These are phyloP conservation scores for Microbotryum intermedium DNA, from an alignment of 1,284 basidiomycete genomes.

Conservation along the genomic window DNA sequence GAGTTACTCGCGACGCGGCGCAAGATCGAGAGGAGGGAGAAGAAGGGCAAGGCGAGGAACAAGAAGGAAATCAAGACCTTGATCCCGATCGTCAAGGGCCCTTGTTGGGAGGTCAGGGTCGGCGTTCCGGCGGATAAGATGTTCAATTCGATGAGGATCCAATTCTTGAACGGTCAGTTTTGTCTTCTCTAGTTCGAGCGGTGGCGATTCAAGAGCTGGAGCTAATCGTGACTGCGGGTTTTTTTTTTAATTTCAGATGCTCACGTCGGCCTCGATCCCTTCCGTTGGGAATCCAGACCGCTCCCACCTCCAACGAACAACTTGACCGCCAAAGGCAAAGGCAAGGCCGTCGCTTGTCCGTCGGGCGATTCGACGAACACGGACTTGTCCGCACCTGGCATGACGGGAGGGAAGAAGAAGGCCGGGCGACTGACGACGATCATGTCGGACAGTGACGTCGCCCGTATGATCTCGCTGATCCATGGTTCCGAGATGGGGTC, in stretches of 20 bases:
- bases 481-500: not conserved
- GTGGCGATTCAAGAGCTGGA: not conserved
- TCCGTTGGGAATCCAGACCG: conserved; percentile 55
- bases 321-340: not conserved
- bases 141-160: conserved; percentile 60
- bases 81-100: conserved; percentile 65
- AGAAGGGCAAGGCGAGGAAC: conserved; percentile 47
- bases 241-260: conserved; percentile 50
- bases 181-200: not conserved
- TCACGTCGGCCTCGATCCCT: conserved; percentile 63
- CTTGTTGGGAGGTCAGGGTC: conserved; percentile 58
- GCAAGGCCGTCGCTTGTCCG: not conserved
- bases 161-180: conserved; percentile 63
- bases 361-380: not conserved
- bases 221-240: conserved; percentile 7
- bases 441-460: not conserved
- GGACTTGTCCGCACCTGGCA: not conserved
- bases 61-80: conserved; percentile 57
- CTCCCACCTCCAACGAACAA: conserved; percentile 24
- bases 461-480: not conserved
- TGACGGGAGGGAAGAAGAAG: conserved; percentile 6
- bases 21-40: conserved; percentile 40
- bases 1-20: conserved; percentile 43
- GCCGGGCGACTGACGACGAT: conserved; percentile 1
- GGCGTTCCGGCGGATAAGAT: conserved; percentile 55